phyloP scores from a whole-genome alignment of 352 stramenopile genomes.

The Phytophthora pluvialis region DNA sequence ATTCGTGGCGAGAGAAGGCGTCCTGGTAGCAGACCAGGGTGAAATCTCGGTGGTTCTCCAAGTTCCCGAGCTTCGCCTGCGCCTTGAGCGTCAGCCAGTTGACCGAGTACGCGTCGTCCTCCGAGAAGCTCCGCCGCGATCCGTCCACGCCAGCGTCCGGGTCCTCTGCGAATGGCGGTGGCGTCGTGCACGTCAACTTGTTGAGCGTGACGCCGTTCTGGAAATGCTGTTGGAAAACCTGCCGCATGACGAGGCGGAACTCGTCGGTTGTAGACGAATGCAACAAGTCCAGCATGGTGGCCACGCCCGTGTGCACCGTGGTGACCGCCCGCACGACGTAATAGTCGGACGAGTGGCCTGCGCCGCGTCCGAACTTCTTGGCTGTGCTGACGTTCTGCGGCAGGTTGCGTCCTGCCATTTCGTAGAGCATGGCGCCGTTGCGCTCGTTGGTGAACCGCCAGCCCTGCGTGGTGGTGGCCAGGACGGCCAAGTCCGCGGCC shows the following conservation, averaged over 20 bases:
- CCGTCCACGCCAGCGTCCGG: slow-evolving; percentile 32
- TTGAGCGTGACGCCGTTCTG: slow-evolving; percentile 59
- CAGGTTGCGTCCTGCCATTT: slow-evolving; percentile 60
- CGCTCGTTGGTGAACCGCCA: slow-evolving; percentile 64
- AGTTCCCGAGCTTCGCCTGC: slow-evolving; percentile 39
- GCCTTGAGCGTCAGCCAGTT: slow-evolving; percentile 69
- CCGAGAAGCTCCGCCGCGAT: slow-evolving; percentile 44
- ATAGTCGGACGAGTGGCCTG: slow-evolving; percentile 62
- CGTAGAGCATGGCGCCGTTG: slow-evolving; percentile 63
- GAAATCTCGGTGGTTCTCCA: slow-evolving; percentile 62
- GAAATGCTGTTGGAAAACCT: slow-evolving; percentile 68
- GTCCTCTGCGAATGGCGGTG: slow-evolving; percentile 52
- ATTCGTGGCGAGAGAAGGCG: slow-evolving; percentile 52
- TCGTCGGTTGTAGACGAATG: slow-evolving; percentile 49
- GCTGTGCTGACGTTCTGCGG: slow-evolving; percentile 49
- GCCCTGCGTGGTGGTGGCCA: slow-evolving; percentile 48
- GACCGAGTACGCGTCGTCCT: slow-evolving; percentile 76
- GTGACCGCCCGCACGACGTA: slow-evolving; percentile 72
- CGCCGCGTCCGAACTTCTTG: slow-evolving; percentile 52
- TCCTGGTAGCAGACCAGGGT: slow-evolving; percentile 81
- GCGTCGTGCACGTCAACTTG: slow-evolving; percentile 65
- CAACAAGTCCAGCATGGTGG: slow-evolving; percentile 54
- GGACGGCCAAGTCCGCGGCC: slow-evolving; percentile 57
- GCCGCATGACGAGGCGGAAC: slow-evolving; percentile 60
- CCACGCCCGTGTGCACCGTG: slow-evolving; percentile 55